phyloP scores from a whole-genome alignment of 164 flowering plant genomes.

The Nelumbo lutea region DNA sequence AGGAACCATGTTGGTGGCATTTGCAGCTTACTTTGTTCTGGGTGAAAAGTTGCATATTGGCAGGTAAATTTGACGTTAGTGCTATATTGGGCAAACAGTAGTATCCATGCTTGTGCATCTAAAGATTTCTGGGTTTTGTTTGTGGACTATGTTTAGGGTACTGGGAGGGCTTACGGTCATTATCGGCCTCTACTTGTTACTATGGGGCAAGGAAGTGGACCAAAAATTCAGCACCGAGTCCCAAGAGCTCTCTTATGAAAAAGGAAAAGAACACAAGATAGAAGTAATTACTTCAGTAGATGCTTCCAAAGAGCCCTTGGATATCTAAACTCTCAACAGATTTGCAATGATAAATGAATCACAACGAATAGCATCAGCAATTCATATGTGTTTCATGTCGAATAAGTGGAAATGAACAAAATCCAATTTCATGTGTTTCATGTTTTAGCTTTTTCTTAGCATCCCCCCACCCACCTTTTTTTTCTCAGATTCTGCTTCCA shows the following conservation, averaged over 20 bases:
- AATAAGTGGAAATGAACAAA: too few species aligned
- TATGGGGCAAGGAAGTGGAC: slow-evolving; percentile 82
- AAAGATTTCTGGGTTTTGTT: background rate
- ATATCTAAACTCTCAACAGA: too few species aligned
- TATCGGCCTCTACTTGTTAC: slow-evolving; percentile 59
- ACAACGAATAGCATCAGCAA: too few species aligned
- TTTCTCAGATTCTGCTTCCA: too few species aligned
- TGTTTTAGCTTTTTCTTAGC: too few species aligned
- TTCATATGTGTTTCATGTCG: too few species aligned
- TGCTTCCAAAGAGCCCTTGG: too few species aligned
- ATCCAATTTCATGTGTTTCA: too few species aligned
- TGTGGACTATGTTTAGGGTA: slow-evolving; percentile 37
- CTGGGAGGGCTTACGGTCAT: slow-evolving; percentile 59
- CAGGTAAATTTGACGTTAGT: slow-evolving; percentile 36
- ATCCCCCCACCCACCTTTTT: too few species aligned
- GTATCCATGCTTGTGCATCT: background rate
- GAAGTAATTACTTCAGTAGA: slow-evolving; percentile 12
- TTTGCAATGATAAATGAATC: too few species aligned
- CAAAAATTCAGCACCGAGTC: slow-evolving; percentile 19
- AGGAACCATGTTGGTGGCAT: slow-evolving; percentile 52
- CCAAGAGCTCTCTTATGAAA: slow-evolving; percentile 17
- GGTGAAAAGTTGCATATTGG: slow-evolving; percentile 65
- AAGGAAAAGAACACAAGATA: slow-evolving; percentile 15
- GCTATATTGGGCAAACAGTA: background rate
- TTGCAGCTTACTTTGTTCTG: slow-evolving; percentile 57